Conservation (phyloP, 495 filamentous ascomycete species). For the Aspergillus ostianus region DNA sequence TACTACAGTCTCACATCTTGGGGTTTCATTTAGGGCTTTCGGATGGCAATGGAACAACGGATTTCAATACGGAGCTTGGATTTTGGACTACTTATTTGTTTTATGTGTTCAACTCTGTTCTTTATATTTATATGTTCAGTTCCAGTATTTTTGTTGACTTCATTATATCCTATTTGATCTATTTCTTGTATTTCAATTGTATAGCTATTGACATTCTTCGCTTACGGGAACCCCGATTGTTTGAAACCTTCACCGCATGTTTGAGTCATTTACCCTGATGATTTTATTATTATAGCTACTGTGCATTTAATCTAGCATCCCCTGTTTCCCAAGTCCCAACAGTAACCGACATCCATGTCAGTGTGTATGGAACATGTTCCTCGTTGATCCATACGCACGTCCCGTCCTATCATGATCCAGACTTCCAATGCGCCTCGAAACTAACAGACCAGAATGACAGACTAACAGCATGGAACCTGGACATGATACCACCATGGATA, state of each 20-base stretch:
- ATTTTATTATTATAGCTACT: background rate
- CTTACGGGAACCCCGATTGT: background rate
- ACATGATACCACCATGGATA: background rate
- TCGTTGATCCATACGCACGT: background rate
- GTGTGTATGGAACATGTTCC: background rate
- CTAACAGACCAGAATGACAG: background rate
- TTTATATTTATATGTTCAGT: background rate
- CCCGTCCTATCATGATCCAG: background rate
- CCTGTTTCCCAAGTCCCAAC: background rate
- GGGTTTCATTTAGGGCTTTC: constrained; percentile 5
- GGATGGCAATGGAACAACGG: constrained; percentile 5
- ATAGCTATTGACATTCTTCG: background rate
- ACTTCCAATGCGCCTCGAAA: too few relatives aligned
- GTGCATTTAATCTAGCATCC: background rate
- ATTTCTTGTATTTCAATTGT: background rate
- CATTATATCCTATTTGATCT: background rate
- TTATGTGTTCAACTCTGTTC: background rate
- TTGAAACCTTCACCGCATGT: background rate
- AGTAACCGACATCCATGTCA: background rate
- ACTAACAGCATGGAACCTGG: background rate
- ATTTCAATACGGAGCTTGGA: constrained; percentile 10
- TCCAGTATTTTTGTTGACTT: background rate
- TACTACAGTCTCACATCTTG: constrained; percentile 1
- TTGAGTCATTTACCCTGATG: background rate
- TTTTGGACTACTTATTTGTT: background rate